Evolutionary conservation across 2,329 filamentous ascomycete species (phyloP).

Genomic region (Massarina eburnea): DNA sequence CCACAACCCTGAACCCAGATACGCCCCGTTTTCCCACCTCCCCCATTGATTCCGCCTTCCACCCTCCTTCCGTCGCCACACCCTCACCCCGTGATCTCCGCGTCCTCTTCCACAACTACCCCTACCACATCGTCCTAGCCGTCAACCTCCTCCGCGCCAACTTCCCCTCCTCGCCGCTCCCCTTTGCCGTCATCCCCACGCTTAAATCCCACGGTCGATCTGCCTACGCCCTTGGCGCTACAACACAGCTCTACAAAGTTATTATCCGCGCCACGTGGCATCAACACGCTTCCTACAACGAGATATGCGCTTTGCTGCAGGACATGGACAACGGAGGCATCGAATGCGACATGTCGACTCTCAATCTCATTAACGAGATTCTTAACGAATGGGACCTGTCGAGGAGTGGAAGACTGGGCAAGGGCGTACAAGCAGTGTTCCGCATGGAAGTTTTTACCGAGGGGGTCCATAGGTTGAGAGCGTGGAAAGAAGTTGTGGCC

Average conservation of each 20-base stretch:
- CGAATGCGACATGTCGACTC: constrained; percentile 56
- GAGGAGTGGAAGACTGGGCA: constrained; percentile 26
- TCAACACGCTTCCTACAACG: constrained; percentile 59
- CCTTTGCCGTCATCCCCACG: constrained; percentile 64
- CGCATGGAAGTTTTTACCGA: constrained; percentile 38
- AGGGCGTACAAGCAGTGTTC: constrained; percentile 32
- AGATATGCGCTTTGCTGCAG: constrained; percentile 59
- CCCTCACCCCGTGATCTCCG: constrained; percentile 47
- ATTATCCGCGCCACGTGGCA: constrained; percentile 65
- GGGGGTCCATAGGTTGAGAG: constrained; percentile 29
- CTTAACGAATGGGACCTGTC: constrained; percentile 27
- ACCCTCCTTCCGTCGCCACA: background rate
- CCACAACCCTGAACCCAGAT: background rate
- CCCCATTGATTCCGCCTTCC: background rate
- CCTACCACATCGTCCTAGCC: constrained; percentile 60
- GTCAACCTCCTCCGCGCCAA: constrained; percentile 59
- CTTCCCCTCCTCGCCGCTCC: constrained; percentile 63
- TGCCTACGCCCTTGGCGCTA: constrained; percentile 71
- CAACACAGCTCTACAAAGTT: constrained; percentile 69
- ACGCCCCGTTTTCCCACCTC: background rate
- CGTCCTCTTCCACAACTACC: constrained; percentile 65
- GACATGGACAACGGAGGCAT: constrained; percentile 69
- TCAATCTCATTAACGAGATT: constrained; percentile 42
- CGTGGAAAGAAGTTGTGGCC: constrained; percentile 34
- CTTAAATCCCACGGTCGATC: constrained; percentile 68